Base-by-base conservation (phyloP, 208 protist species). In the Leishmania major region DNA sequence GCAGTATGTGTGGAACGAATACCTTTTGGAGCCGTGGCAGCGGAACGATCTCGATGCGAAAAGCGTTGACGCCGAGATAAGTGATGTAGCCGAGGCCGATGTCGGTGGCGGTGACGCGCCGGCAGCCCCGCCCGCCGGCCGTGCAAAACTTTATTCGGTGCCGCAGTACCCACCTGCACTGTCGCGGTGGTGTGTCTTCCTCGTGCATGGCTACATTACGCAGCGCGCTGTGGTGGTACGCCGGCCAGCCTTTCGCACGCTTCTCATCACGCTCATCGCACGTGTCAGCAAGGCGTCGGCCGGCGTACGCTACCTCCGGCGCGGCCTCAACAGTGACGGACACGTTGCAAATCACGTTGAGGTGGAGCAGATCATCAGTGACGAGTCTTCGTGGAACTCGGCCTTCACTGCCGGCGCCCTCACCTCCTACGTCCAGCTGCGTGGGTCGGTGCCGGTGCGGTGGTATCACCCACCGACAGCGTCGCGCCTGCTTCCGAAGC, bases 231-330 rank as follows among this genome's bases (percentile, higher is more conserved):
- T 87, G 51, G 78, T 87, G 75, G 45, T 90, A 82, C 78, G 75
- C 71, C 45, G 53, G 19, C 82, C 80, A 17, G 6, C 72, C 37
- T 78, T 86, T 45, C 87, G 78, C 35, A 80, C 75, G 10, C 64
- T 78, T 79, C 77, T 87, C 6, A 71, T 99, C 43, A 96, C 95
- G 0, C 84, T 99, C 2, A 99, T 99, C 69, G 98, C 95, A 28
- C 90, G 99, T 37, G 86, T 96, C 49, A 97, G 93, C 71, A 93
- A 98, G 69, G 87, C 96, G 66, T 98, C 93, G 80, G 98, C 98
- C 10, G 99, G 99, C 22, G 91, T 96, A 51, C 94, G 99, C 43
- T 99, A 98, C 83, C 85, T 99, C 22, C 99, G 99, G 70, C 95
- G 99, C 78, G 99, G 99, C 2, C 88, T 99, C n/a, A 95, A 86